Evolutionary conservation across 306 rosid genomes (phyloP).

Genomic region (Inga laurina): DNA sequence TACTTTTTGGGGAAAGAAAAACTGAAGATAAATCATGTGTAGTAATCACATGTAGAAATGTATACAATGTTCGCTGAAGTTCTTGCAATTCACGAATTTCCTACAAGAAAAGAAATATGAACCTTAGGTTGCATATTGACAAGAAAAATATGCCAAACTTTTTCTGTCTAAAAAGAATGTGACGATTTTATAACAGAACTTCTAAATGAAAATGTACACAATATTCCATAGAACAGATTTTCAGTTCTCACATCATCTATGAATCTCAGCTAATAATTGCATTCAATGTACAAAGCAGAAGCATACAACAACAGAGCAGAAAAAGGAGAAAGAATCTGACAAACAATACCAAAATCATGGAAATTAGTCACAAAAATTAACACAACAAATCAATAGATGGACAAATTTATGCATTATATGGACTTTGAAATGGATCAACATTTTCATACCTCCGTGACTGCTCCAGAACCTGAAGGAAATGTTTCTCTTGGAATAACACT

Average conservation of each 20-base stretch:
- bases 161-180: not conserved
- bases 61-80: constrained; percentile 79
- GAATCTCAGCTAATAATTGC: not conserved
- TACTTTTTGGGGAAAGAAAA: constrained; percentile 84
- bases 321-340: not conserved
- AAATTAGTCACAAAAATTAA: constrained; percentile 13
- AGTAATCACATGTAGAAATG: constrained; percentile 89
- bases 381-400: constrained; percentile 12
- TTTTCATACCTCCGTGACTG: constrained; percentile 78
- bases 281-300: not conserved
- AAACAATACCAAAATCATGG: constrained; percentile 16
- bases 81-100: constrained; percentile 97
- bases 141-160: not conserved
- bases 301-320: not conserved
- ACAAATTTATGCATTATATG: not conserved
- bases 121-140: constrained; percentile 22
- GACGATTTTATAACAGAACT: constrained; percentile 7
- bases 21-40: constrained; percentile 78
- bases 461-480: constrained; percentile 80
- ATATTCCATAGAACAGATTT: constrained; percentile 22
- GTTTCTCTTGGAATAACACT: constrained; percentile 72
- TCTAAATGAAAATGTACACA: constrained; percentile 1
- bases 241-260: constrained; percentile 8
- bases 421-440: constrained; percentile 3
- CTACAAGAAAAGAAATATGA: constrained; percentile 39